A percentile compares a stretch with the other conserved stretches of the same genome.
Evolutionary conservation across 148 eudicot genomes (phyloP).

Genomic region (Silene uniflora): DNA sequence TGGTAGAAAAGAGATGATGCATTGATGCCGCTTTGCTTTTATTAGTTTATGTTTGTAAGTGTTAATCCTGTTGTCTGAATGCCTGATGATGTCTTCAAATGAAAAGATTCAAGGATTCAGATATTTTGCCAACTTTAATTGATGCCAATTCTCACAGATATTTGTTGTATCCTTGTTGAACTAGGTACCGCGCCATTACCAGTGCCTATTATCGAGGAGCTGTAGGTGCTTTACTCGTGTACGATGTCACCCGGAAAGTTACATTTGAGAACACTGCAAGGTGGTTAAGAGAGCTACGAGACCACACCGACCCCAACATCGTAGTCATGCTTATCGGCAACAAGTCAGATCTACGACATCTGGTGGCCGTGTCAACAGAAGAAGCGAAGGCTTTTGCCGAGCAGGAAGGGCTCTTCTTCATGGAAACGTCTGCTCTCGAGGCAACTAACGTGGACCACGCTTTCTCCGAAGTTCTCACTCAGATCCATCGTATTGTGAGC

Average conservation of each 20-base stretch:
- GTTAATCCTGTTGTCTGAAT: too few relatives aligned
- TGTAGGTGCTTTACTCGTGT: conserved; percentile 78
- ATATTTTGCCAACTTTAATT: too few relatives aligned
- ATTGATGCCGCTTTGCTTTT: too few relatives aligned
- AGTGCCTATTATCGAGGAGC: conserved; percentile 97
- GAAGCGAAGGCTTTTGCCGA: conserved; percentile 72
- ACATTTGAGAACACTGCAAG: conserved; percentile 75
- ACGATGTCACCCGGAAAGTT: conserved; percentile 72
- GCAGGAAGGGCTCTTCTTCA: conserved; percentile 64
- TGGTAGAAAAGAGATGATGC: too few relatives aligned
- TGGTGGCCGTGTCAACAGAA: conserved; percentile 66
- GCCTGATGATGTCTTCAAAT: too few relatives aligned
- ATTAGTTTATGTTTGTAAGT: too few relatives aligned
- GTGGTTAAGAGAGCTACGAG: conserved; percentile 82
- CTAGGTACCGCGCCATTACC: conserved; percentile 86
- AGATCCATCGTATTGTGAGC: conserved; percentile 71
- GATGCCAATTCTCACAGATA: too few relatives aligned
- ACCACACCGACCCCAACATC: conserved; percentile 83
- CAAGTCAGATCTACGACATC: conserved; percentile 90
- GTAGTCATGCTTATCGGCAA: conserved; percentile 91
- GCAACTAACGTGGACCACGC: conserved; percentile 88
- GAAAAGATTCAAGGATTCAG: too few relatives aligned
- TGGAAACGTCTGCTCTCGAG: conserved; percentile 90
- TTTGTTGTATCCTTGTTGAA: background rate
- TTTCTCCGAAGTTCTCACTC: conserved; percentile 63